These are phyloP conservation scores for Melastoma malabathricum DNA, from an alignment of 345 rosid genomes.

Conservation along the genomic window DNA sequence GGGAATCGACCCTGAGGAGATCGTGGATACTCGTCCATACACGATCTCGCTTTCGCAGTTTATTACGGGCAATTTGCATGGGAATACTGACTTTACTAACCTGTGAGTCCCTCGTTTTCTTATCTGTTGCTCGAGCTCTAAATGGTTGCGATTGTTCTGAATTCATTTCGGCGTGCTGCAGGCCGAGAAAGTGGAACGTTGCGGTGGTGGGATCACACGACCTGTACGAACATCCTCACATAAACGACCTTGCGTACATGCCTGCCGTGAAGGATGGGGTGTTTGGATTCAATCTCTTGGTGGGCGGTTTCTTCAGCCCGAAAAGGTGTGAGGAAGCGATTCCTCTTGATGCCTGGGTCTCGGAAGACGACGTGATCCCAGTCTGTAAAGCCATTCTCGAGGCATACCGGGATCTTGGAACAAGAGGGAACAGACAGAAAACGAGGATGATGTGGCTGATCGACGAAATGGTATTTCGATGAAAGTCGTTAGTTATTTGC, in stretches of 20 bases:
- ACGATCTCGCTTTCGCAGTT: constrained; percentile 62
- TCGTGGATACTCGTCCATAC: constrained; percentile 80
- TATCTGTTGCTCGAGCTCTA: background rate
- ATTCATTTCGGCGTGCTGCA: background rate
- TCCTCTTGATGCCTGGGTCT: constrained; percentile 93
- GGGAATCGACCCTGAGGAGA: constrained; percentile 83
- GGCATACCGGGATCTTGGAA: constrained; percentile 84
- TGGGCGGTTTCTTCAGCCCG: constrained; percentile 92
- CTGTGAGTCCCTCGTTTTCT: constrained; percentile 35
- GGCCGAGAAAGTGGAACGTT: constrained; percentile 38
- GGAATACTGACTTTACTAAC: constrained; percentile 63
- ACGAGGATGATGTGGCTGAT: constrained; percentile 99
- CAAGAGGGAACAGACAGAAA: constrained; percentile 76
- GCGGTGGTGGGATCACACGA: constrained; percentile 91
- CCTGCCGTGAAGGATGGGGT: constrained; percentile 67
- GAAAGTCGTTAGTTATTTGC: background rate
- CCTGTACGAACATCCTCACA: constrained; percentile 95
- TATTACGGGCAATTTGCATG: constrained; percentile 58
- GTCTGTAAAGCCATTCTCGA: constrained; percentile 68
- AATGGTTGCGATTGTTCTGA: background rate
- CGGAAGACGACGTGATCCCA: constrained; percentile 61
- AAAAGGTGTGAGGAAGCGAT: constrained; percentile 82
- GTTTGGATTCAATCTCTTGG: constrained; percentile 81
- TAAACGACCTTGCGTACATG: constrained; percentile 94
- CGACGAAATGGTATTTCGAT: constrained; percentile 68